A percentile compares a stretch with the other conserved stretches of the same genome.
These are phyloP conservation scores for Lasiosphaeria miniovina DNA, from an alignment of 495 filamentous ascomycete genomes.

Conservation along the genomic window DNA sequence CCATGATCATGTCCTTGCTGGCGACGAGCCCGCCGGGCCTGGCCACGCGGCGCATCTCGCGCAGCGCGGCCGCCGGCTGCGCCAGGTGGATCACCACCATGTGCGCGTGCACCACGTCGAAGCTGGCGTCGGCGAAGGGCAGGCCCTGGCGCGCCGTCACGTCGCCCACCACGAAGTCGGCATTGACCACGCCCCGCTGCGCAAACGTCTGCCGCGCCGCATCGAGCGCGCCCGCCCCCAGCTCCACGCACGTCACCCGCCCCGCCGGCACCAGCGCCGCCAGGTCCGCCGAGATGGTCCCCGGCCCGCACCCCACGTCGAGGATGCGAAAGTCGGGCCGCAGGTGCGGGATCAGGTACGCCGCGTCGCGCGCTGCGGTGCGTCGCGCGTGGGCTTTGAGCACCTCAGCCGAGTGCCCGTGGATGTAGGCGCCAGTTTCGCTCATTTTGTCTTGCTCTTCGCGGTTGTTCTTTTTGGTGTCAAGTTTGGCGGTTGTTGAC, in stretches of 20 bases:
- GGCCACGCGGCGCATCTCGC: conserved; percentile 27
- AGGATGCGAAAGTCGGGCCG: not conserved
- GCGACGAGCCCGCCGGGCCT: conserved; percentile 49
- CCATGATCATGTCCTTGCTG: not conserved
- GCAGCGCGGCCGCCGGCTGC: conserved; percentile 17
- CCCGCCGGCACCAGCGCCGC: not conserved
- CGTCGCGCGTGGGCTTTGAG: not conserved
- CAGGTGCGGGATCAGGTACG: not conserved
- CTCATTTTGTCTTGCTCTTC: not conserved
- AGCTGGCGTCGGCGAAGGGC: conserved; percentile 43
- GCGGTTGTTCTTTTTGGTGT: too few relatives aligned
- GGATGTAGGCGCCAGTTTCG: not conserved
- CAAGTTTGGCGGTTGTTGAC: too few relatives aligned
- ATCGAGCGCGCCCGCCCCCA: not conserved
- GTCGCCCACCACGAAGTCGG: not conserved
- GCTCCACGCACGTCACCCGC: not conserved
- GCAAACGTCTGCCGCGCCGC: not conserved
- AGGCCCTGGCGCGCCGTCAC: conserved; percentile 19
- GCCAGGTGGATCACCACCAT: conserved; percentile 53
- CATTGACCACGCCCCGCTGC: not conserved
- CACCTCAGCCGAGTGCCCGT: not conserved
- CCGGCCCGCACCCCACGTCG: conserved; percentile 1
- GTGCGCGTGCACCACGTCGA: conserved; percentile 56
- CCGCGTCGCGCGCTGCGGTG: not conserved
- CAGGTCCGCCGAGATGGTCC: not conserved